Conservation (phyloP, 2,329 filamentous ascomycete species). For the Fusarium dimerum region DNA sequence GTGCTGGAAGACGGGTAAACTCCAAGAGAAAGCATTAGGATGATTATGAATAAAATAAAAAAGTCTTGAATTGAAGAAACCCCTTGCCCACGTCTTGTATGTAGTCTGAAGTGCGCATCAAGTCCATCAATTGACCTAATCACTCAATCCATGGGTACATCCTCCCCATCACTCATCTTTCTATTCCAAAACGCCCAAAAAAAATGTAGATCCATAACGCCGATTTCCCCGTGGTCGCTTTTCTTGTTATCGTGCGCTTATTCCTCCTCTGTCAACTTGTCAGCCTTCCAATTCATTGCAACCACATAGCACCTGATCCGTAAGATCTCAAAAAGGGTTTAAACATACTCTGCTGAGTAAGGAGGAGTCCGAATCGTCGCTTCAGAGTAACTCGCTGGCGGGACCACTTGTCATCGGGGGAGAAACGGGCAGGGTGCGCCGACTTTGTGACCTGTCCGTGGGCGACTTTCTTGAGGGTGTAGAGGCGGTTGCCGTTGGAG, state of each 20-base stretch:
- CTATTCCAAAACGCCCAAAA: conserved; percentile 7
- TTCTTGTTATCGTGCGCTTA: neutral
- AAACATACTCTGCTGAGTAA: conserved; percentile 71
- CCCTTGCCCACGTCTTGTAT: too few species aligned
- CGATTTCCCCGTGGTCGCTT: conserved; percentile 2
- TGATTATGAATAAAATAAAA: conserved; percentile 1
- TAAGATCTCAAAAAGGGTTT: neutral
- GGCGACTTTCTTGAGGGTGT: conserved; percentile 91
- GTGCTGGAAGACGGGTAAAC: conserved; percentile 86
- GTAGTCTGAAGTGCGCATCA: neutral
- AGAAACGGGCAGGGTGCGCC: conserved; percentile 94
- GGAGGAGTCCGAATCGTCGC: conserved; percentile 84
- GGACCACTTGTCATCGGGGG: conserved; percentile 98
- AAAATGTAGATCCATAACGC: neutral
- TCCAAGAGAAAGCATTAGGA: conserved; percentile 62
- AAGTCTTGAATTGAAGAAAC: conserved; percentile 15
- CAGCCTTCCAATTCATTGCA: neutral
- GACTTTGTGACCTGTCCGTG: conserved; percentile 89
- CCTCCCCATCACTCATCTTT: conserved; percentile 4
- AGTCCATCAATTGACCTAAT: too few species aligned
- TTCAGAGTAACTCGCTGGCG: conserved; percentile 93
- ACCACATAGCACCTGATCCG: too few species aligned
- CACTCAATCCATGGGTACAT: too few species aligned
- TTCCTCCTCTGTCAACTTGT: conserved; percentile 24
- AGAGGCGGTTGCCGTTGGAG: conserved; percentile 79